Evolutionary conservation across 306 rosid species (phyloP).

Genomic region (Fagus crenata): DNA sequence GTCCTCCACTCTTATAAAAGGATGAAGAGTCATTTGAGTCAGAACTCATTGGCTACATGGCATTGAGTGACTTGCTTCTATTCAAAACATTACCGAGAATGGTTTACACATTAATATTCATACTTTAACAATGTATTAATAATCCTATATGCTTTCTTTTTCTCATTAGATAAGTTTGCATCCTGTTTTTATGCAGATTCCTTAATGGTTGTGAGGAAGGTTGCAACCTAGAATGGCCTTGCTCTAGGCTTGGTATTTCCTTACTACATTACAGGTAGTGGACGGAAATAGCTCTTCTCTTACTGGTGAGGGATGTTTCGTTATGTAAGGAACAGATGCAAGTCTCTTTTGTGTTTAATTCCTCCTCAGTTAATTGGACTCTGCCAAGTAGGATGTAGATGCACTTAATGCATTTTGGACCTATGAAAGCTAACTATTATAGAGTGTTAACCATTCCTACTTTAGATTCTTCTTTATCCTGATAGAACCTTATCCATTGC

Average conservation of each 20-base stretch:
- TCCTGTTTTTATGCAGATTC: constrained; percentile 16
- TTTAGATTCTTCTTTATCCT: neutral
- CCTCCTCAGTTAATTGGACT: neutral
- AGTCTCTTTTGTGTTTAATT: neutral
- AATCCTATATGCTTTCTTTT: neutral
- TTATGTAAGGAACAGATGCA: neutral
- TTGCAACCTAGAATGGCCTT: neutral
- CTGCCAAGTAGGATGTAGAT: neutral
- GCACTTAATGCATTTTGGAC: neutral
- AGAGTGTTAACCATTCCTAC: neutral
- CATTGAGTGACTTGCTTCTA: neutral
- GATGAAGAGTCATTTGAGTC: too few relatives aligned
- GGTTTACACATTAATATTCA: neutral
- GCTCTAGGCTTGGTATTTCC: neutral
- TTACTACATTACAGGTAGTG: neutral
- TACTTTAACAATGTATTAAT: neutral
- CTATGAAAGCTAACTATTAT: neutral
- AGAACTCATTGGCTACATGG: too few relatives aligned
- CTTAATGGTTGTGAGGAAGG: neutral
- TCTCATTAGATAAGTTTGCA: neutral
- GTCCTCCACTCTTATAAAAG: too few relatives aligned
- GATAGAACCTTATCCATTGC: neutral
- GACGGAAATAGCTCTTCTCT: neutral
- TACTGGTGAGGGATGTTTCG: neutral
- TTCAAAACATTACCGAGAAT: neutral